Evolutionary conservation across 1,284 basidiomycete species (phyloP), one percentile per base, ranked within the genome.

Genomic region (Trametes polyzona): DNA sequence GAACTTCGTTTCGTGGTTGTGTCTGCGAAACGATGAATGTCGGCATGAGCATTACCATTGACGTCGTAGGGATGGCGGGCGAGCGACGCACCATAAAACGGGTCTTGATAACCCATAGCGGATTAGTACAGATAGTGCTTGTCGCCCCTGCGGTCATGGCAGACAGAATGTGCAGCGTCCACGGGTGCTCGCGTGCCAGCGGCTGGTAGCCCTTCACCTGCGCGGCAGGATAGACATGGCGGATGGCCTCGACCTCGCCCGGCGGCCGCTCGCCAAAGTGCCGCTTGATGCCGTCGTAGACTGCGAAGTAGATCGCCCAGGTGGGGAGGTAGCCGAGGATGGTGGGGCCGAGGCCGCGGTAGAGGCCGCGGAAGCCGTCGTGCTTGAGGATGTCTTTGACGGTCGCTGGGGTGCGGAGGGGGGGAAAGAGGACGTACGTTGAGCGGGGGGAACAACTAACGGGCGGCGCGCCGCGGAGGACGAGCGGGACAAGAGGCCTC

Each of bases 281-380:
- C 23, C 84, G 84, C 80, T 97, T 97, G 74, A 95, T 91, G 58
- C 90, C 86, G 76, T 98, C 95, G 75, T 97, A 97, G 17, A 98
- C 93, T n/a, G 93, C 88, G 73, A 98, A 98, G 74, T 97, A 98
- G 66, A 98, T 98, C 24, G 94, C 95, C 95, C 95, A 97, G 9
- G 95, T 98, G 23, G 95, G 95, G 36, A 98, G 83, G 74, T 98
- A 97, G 7, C 95, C 95, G 5, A 95, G 83, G 57, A 98, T 84
- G 12, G 95, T 98, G n/a, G 95, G 96, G 9, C 95, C 95, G 24
- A 98, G 82, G 12, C 96, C 95, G 39, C 95, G 86, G 76, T 98
- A 98, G 60, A 97, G 80, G 12, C 96, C 95, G 48, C 88, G 84
- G 52, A 96, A 67, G 8, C 95, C 95, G 62, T 92, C 86, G 60